Evolutionary conservation across 2,329 filamentous ascomycete genomes (phyloP).

Genomic region (Neophaeococcomyces mojaviensis): DNA sequence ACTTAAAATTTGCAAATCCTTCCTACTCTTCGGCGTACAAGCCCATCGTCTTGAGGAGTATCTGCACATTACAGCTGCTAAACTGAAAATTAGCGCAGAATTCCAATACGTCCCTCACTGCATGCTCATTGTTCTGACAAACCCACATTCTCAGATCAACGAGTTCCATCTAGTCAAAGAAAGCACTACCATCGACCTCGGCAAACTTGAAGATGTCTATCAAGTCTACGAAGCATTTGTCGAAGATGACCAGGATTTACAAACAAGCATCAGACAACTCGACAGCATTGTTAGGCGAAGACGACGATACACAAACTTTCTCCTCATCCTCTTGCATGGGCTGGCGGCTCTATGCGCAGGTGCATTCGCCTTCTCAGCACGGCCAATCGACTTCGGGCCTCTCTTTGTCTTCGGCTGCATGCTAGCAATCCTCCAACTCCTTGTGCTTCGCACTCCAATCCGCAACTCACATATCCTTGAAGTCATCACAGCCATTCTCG

Average conservation of each 20-base stretch:
- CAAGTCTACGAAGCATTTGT: constrained; percentile 41
- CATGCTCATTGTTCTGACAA: constrained; percentile 2
- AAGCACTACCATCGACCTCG: constrained; percentile 28
- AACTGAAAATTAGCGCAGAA: not conserved
- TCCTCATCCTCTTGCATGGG: constrained; percentile 61
- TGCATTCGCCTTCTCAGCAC: constrained; percentile 70
- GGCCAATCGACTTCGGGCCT: constrained; percentile 69
- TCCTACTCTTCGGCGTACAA: constrained; percentile 5
- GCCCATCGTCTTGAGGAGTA: constrained; percentile 3
- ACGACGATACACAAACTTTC: constrained; percentile 46
- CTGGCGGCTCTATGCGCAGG: constrained; percentile 68
- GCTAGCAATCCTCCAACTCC: constrained; percentile 66
- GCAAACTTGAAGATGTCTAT: constrained; percentile 36
- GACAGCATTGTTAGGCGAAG: constrained; percentile 48
- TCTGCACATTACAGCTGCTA: not conserved
- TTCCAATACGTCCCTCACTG: constrained; percentile 5
- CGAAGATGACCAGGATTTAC: constrained; percentile 40
- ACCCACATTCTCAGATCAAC: not conserved
- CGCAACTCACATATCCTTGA: constrained; percentile 58
- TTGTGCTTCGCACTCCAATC: constrained; percentile 65
- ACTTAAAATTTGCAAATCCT: constrained; percentile 3
- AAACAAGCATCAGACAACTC: constrained; percentile 28
- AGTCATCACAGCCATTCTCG: constrained; percentile 55
- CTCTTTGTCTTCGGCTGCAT: constrained; percentile 68
- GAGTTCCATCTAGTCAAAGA: constrained; percentile 4